Base-by-base conservation (phyloP, 2,329 filamentous ascomycete genomes). In the Metarhizium guizhouense region DNA sequence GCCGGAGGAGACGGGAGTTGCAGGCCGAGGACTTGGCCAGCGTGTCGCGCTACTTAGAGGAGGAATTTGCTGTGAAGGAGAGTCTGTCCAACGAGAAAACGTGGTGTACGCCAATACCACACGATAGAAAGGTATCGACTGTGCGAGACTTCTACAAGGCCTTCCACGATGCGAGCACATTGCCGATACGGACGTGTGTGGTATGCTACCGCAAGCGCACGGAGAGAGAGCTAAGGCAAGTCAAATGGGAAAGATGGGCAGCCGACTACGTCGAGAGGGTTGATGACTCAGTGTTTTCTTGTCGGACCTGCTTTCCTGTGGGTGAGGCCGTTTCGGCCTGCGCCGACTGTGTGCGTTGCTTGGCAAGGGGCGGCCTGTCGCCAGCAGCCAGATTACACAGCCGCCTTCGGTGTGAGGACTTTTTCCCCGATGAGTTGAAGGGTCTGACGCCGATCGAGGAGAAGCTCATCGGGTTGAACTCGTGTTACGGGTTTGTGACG, bases 401-500 rank as follows among this genome's bases (percentile, higher is more conserved):
- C 4, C 30, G n/a, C n/a, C 4, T 32, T n/a, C n/a, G n/a, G n/a
- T n/a, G n/a, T n/a, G n/a, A n/a, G n/a, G n/a, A n/a, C n/a, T n/a
- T n/a, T 4, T 32, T 32, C 30, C 43, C 43, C 11, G 30, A 54
- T 8, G 52, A 47, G 52, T 25, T 54, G 30, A 38, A 52, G n/a
- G n/a, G n/a, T n/a, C n/a, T n/a, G n/a, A n/a, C n/a, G n/a, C n/a
- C n/a, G n/a, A n/a, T n/a, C n/a, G n/a, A n/a, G 32, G 50, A 52
- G 50, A 52, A 52, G 14, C 32, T 52, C 8, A 52, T 52, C 25
- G 29, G 10, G 50, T 18, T 40, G 50, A 38, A 52, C 32, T 52
- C 50, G 8, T 52, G 25, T 32, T 51, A 54, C 30, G 55, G 51
- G 30, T 54, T 54, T 38, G 47, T 57, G 14, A 57, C 55, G 6